Base-by-base conservation (phyloP, 441 rosid genomes). In the Gossypium laxum region DNA sequence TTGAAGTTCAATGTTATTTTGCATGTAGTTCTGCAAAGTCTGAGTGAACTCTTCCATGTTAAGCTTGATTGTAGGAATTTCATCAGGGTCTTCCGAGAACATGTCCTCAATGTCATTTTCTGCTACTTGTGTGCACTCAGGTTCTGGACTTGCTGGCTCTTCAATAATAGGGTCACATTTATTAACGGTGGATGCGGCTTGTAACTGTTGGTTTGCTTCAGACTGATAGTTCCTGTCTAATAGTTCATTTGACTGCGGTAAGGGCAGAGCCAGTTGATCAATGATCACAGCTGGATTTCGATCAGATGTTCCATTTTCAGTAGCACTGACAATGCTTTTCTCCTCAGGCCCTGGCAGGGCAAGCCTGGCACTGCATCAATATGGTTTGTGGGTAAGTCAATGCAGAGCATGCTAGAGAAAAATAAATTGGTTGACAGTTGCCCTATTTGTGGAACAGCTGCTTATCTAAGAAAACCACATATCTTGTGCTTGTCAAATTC, bases 111-210 rank as follows among this genome's bases (percentile, higher is more conserved):
- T 85, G 54, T 87, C 92, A 72, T 48, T 78, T 69, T 86, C 86
- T 58, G 73, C 71, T 10, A 66, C 78, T 77, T 78, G 77, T 19
- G 66, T 32, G 69, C 77, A 61, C 72, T 78, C 85, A 30, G 85
- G 86, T 69, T 87, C 90, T 17, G 92, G 90, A 51, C 87, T 81
- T 32, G 89, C 77, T 68, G 95, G 92, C 71, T 82, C 92, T 82
- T 89, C 91, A 50, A 86, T 81, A 24, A 85, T 85, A n/a, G 92
- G 92, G 60, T 82, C 81, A 74, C 79, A 82, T 71, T 77, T 77
- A 74, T 61, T 77, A 10, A 66, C 66, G 47, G 51, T 63, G 4
- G 57, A 22, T 70, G 58, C 67, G 72, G 57, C 70, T 79, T 81
- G 81, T 68, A 68, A 51, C 32, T 62, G 78, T 0, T 6, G 75